Percentiles rank a stretch among this genome's conserved stretches.
These are phyloP conservation scores for Lignosus rhinocerotis DNA, from an alignment of 1,284 basidiomycete genomes.

Conservation along the genomic window DNA sequence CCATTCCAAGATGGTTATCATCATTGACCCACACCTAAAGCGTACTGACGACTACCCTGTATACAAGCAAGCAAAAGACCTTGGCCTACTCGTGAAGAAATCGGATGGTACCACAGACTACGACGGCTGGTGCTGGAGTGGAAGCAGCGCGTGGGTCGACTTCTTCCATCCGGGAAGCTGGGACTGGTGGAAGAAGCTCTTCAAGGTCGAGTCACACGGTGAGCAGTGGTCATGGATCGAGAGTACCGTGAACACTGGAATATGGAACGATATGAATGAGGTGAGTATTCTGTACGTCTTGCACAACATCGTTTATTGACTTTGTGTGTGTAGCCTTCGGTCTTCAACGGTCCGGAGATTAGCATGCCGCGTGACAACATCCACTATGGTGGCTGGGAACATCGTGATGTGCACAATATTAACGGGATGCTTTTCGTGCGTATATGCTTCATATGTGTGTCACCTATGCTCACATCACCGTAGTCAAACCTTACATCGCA, in stretches of 20 bases:
- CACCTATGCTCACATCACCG: slow-evolving; percentile 4
- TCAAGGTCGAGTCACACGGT: slow-evolving; percentile 58
- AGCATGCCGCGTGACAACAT: slow-evolving; percentile 94
- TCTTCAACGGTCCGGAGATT: slow-evolving; percentile 99
- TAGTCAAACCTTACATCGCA: slow-evolving; percentile 87
- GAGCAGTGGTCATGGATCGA: slow-evolving; percentile 71
- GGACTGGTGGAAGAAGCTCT: slow-evolving; percentile 90
- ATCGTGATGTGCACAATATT: slow-evolving; percentile 94
- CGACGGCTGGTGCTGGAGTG: slow-evolving; percentile 99
- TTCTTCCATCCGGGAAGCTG: slow-evolving; percentile 92
- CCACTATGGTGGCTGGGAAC: slow-evolving; percentile 95
- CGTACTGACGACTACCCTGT: slow-evolving; percentile 80
- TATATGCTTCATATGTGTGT: slow-evolving; percentile 14
- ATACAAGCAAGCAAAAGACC: slow-evolving; percentile 83
- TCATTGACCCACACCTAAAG: slow-evolving; percentile 97
- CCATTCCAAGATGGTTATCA: slow-evolving; percentile 85
- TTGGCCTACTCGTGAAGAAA: slow-evolving; percentile 82
- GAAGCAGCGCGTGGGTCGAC: slow-evolving; percentile 94
- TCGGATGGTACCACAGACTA: slow-evolving; percentile 81
- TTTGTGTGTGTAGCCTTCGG: slow-evolving; percentile 67
- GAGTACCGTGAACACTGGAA: slow-evolving; percentile 80
- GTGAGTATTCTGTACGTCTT: slow-evolving; percentile 31
- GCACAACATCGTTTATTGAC: background rate
- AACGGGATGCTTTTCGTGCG: slow-evolving; percentile 85
- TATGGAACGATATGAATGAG: slow-evolving; percentile 99